Base-by-base conservation (phyloP, 1,139 yeast species). In the Candida labiduridarum region DNA sequence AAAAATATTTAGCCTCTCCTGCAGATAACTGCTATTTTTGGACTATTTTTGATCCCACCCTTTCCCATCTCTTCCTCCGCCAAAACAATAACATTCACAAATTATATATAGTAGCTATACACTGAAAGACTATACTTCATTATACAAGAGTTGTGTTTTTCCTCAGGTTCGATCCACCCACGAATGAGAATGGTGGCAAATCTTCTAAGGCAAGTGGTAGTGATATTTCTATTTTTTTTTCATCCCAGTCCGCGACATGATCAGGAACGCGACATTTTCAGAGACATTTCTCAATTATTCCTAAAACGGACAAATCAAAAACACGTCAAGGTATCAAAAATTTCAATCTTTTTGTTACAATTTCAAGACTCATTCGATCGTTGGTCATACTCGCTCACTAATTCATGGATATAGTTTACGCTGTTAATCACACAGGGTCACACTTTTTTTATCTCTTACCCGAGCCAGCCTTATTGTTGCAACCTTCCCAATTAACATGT, bases 1-100 rank as follows among this genome's bases (percentile, higher is more conserved):
- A 36, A 36, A 18, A 36, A 36, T 10, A 18, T 18, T 36, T 36
- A 36, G 14, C 30, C 11, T 8, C 30, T 41, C 44, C 44, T 41
- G 44, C 44, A 41, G 30, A 31, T 36, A 36, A 36, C 18, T 41
- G 30, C 36, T 41, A 41, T 41, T 41, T 41, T 41, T 41, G 44
- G 44, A 41, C 29, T 16, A 7, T 41, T 31, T 41, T 15, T 36
- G 41, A 36, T 36, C 41, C 12, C 25, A 36, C 27, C 41, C 40
- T 16, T 18, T 35, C 11, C 22, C 40, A 35, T 30, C 34, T 8
- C 34, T 4, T 19, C 34, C 14, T 11, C 34, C 35, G 8, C 7
- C 35, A 14, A 33, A 33, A 25, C 29, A 25, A 25, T 25, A 25
- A 4, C 29, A 25, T 8, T 25, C 10, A 9, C 8, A 25, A 25